Percentiles rank a stretch among this genome's conserved stretches.
Evolutionary conservation across 192 early-diverging fungal species (phyloP).

Genomic region (Spizellomyces punctatus): DNA sequence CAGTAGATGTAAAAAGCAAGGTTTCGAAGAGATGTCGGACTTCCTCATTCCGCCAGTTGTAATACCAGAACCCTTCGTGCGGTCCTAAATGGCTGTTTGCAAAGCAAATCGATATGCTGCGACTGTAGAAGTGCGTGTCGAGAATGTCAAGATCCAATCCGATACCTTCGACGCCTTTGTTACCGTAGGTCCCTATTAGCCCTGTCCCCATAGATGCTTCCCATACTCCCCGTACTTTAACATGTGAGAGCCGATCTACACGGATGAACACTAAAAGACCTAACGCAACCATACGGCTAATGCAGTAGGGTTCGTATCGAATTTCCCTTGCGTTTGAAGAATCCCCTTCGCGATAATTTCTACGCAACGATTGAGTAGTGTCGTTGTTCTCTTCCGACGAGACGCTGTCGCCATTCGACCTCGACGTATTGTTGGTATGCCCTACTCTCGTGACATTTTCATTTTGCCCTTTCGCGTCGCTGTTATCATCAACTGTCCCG

Average conservation of each 20-base stretch:
- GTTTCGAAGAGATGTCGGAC: slow-evolving; percentile 32
- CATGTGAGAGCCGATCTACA: neutral
- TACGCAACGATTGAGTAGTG: too few species aligned
- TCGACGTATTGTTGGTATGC: too few species aligned
- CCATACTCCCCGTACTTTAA: slow-evolving; percentile 16
- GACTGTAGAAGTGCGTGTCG: neutral
- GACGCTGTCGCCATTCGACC: too few species aligned
- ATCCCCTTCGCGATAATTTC: too few species aligned
- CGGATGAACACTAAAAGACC: slow-evolving; percentile 39
- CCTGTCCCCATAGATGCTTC: slow-evolving; percentile 40
- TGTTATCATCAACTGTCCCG: too few species aligned
- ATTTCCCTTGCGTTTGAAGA: neutral
- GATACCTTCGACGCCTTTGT: slow-evolving; percentile 39
- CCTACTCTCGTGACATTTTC: too few species aligned
- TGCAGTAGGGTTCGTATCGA: slow-evolving; percentile 23
- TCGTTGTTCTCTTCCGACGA: too few species aligned
- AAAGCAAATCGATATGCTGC: slow-evolving; percentile 33
- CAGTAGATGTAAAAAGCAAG: slow-evolving; percentile 16
- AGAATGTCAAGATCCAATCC: slow-evolving; percentile 31
- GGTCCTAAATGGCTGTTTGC: slow-evolving; percentile 37
- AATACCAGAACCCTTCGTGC: slow-evolving; percentile 39
- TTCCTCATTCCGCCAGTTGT: slow-evolving; percentile 40
- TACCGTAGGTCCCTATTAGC: slow-evolving; percentile 40
- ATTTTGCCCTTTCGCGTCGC: too few species aligned
- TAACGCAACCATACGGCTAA: slow-evolving; percentile 31